phyloP scores from a whole-genome alignment of 768 basidiomycete genomes.

The Termitomyces sp. region DNA sequence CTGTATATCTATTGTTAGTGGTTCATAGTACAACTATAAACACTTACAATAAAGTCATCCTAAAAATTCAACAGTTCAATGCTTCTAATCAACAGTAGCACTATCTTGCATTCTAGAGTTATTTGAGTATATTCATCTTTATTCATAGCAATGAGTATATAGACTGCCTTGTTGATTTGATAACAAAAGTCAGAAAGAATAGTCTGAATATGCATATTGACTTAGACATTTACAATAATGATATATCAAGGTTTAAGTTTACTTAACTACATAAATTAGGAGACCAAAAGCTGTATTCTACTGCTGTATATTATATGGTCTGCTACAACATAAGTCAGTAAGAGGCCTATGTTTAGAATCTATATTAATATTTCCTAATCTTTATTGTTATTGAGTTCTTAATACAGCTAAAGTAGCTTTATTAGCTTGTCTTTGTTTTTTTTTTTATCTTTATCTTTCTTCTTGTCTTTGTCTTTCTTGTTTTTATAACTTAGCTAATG shows the following conservation, averaged over 20 bases:
- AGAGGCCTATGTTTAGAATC: no score
- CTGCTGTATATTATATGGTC: conserved; percentile 85
- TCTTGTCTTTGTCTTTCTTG: no score
- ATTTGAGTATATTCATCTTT: conserved; percentile 58
- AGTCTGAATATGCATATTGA: not conserved
- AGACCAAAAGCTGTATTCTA: conserved; percentile 74
- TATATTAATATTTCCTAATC: no score
- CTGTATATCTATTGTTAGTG: conserved; percentile 20
- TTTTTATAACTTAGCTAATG: no score
- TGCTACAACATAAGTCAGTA: conserved; percentile 28
- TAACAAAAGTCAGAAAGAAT: not conserved
- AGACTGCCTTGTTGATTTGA: conserved; percentile 81
- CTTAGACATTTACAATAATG: conserved; percentile 61
- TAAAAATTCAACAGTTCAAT: conserved; percentile 83
- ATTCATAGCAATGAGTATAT: conserved; percentile 59
- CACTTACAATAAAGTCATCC: conserved; percentile 89
- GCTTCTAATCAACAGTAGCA: conserved; percentile 79
- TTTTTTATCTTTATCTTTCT: no score
- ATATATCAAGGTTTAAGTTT: conserved; percentile 89
- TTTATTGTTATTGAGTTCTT: no score
- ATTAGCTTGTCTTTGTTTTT: no score
- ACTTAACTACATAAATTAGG: conserved; percentile 81
- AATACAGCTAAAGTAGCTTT: no score
- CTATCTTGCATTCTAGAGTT: conserved; percentile 80
- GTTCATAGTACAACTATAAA: not conserved